These are phyloP conservation scores for Lentinula raphanica DNA, from an alignment of 768 basidiomycete genomes.

Conservation along the genomic window DNA sequence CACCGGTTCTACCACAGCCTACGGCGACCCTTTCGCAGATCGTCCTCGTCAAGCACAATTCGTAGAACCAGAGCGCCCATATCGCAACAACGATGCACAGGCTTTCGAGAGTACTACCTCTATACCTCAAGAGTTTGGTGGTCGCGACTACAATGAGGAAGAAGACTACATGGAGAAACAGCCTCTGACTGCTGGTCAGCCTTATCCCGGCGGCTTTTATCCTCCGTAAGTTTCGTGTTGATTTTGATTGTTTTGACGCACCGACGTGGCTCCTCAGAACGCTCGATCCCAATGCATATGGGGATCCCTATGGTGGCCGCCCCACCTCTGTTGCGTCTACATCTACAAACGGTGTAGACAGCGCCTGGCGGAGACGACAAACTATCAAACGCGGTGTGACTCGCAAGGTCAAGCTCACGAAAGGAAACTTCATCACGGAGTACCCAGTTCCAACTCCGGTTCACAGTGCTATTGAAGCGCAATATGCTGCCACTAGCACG, in stretches of 20 bases:
- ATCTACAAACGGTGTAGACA: conserved; percentile 53
- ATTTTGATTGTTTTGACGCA: not conserved
- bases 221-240: conserved; percentile 57
- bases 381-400: conserved; percentile 71
- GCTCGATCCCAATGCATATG: conserved; percentile 52
- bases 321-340: conserved; percentile 49
- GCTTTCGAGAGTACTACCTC: conserved; percentile 57
- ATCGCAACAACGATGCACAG: conserved; percentile 28
- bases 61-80: conserved; percentile 47
- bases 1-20: conserved; percentile 14
- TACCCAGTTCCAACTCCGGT: conserved; percentile 65
- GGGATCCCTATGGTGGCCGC: conserved; percentile 64
- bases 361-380: conserved; percentile 59
- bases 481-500: conserved; percentile 48
- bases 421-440: conserved; percentile 70
- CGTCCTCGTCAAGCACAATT: conserved; percentile 58
- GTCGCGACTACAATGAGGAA: conserved; percentile 43
- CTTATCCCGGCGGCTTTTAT: conserved; percentile 60
- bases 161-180: conserved; percentile 75
- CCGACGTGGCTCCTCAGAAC: conserved; percentile 13
- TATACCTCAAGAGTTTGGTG: conserved; percentile 49
- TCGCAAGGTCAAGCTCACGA: conserved; percentile 67
- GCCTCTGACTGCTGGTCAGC: conserved; percentile 59
- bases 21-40: conserved; percentile 72
- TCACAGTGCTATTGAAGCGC: conserved; percentile 57